Base-by-base conservation (phyloP, 441 rosid genomes). In the Erodium chrysanthum region DNA sequence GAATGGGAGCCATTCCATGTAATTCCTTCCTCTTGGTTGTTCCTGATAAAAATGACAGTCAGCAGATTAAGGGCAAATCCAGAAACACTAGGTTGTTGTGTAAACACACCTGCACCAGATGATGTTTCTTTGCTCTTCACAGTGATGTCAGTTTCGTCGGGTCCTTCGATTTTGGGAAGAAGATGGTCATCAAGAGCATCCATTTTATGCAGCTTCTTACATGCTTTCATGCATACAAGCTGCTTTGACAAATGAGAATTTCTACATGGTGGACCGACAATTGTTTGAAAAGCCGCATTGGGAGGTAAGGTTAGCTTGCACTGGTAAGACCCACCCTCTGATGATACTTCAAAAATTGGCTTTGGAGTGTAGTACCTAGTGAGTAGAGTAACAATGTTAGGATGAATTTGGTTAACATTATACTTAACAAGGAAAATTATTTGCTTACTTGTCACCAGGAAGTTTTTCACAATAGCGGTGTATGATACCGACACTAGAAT, bases 11-110 rank as follows among this genome's bases (percentile, higher is more conserved):
- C 68, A 83, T 88, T 66, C 97, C 96, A 48, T 94, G 99, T 71
- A 94, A 74, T 79, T 94, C 99, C 85, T 94, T 94, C 70, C 96
- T 83, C 78, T 87, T 94, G 11, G 86, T 94, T 6, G 94, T 87
- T 66, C 99, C 99, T 91, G 80, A 29, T 71, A 31, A 29, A 5
- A 62, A 68, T 5, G 1, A 20, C 59, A 17, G 21, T 56, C 25
- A 56, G 9, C 7, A 56, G 27, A 56, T 9, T 11, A 10, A 56
- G 21, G 14, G 0, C 62, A 22, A 22, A 31, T 56, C 62, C 4
- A 8, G 10, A 22, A 23, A 66, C 54, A 22, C 15, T 17, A 15
- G 11, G 46, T 69, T 70, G 15, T 42, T 31, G 22, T 20, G 60
- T 21, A 66, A 31, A 31, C 68, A 70, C 77, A 88, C 96, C 93